Percentiles rank a stretch among this genome's conserved stretches.
Evolutionary conservation across 495 filamentous ascomycete genomes (phyloP).

Genomic region (Neurospora intermedia): DNA sequence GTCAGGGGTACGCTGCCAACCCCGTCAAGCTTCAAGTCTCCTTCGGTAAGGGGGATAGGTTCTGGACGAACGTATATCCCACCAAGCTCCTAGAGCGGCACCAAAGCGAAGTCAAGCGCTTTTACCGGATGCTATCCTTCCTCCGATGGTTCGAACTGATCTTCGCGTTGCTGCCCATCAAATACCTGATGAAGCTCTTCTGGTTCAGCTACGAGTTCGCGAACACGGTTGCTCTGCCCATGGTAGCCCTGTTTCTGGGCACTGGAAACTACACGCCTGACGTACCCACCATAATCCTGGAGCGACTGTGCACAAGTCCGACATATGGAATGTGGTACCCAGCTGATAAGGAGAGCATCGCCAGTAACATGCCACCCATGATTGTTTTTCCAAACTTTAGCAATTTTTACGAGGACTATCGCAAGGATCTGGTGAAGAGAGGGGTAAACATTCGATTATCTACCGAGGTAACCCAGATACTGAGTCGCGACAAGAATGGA

Average conservation of each 20-base stretch:
- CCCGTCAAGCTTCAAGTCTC: conserved; percentile 69
- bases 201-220: conserved; percentile 64
- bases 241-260: conserved; percentile 71
- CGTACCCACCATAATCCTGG: conserved; percentile 62
- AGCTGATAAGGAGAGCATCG: conserved; percentile 43
- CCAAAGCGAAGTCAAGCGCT: conserved; percentile 54
- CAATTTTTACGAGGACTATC: conserved; percentile 62
- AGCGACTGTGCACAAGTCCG: conserved; percentile 63
- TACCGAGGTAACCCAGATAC: conserved; percentile 48
- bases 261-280: conserved; percentile 73
- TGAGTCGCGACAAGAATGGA: conserved; percentile 45
- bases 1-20: conserved; percentile 55
- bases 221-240: conserved; percentile 57
- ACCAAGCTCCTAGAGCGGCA: conserved; percentile 53
- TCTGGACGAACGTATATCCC: conserved; percentile 78
- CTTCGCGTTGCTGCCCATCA: conserved; percentile 65
- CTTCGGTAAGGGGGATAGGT: conserved; percentile 66
- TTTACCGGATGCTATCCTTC: conserved; percentile 53
- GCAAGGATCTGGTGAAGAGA: conserved; percentile 44
- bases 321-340: conserved; percentile 73
- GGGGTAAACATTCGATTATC: conserved; percentile 56
- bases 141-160: conserved; percentile 61
- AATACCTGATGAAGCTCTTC: conserved; percentile 56
- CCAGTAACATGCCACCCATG: conserved; percentile 68
- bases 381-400: conserved; percentile 69